These are phyloP conservation scores for Colletotrichum salicis DNA, from an alignment of 2,329 filamentous ascomycete genomes.

Conservation along the genomic window DNA sequence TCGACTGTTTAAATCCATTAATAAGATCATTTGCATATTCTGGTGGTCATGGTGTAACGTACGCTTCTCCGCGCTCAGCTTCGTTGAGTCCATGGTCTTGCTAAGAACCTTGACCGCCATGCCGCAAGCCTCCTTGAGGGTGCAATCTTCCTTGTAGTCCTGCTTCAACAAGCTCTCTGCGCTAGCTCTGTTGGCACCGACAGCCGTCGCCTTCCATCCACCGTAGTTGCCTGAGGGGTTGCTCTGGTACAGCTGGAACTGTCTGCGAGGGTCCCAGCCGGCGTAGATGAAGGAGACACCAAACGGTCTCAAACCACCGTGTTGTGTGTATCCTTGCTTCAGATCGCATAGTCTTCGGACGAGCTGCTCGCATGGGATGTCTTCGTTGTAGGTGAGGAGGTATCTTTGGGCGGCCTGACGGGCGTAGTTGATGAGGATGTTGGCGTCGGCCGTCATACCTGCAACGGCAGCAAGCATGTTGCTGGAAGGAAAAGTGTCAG, in stretches of 20 bases:
- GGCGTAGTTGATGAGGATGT: constrained; percentile 99
- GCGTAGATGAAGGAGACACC: constrained; percentile 99
- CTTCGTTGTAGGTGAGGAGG: constrained; percentile 99
- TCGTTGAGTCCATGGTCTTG: constrained; percentile 99
- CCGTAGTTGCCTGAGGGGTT: constrained; percentile 99
- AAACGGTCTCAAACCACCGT: constrained; percentile 96
- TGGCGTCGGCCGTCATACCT: constrained; percentile 98
- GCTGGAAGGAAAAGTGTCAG: constrained; percentile 59
- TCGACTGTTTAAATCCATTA: constrained; percentile 72
- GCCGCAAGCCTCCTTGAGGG: constrained; percentile 93
- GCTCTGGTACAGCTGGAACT: constrained; percentile 99
- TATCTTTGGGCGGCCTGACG: constrained; percentile 96
- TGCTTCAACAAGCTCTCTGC: constrained; percentile 98
- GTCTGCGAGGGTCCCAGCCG: constrained; percentile 92
- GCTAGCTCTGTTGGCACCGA: constrained; percentile 97
- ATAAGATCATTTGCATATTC: background rate
- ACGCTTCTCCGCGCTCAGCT: constrained; percentile 99
- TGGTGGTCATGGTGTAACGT: constrained; percentile 54
- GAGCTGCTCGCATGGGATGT: constrained; percentile 98
- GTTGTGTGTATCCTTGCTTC: constrained; percentile 99
- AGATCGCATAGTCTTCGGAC: constrained; percentile 96
- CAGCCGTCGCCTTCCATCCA: constrained; percentile 98
- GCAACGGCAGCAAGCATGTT: constrained; percentile 99
- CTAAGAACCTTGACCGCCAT: constrained; percentile 98
- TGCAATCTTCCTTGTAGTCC: constrained; percentile 99